Percentiles rank a stretch among this genome's conserved stretches.
These are phyloP conservation scores for Sporothrix mexicana DNA, from an alignment of 2,329 filamentous ascomycete genomes.

Conservation along the genomic window DNA sequence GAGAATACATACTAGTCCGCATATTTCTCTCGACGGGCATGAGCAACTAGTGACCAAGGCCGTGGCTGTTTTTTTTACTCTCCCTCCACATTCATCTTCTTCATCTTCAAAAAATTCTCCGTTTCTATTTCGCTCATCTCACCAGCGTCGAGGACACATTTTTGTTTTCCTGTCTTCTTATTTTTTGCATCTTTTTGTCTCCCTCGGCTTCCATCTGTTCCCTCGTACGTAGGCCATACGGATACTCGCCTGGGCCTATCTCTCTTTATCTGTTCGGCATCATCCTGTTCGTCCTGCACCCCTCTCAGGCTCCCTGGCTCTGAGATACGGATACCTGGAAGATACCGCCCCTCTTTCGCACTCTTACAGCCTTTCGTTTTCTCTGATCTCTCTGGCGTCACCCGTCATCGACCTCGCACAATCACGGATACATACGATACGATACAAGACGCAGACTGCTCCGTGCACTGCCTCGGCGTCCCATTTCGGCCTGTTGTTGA, in stretches of 20 bases:
- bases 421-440: constrained; percentile 2
- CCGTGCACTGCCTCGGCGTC: constrained; percentile 12
- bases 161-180: neutral
- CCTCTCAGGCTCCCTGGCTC: neutral
- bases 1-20: neutral
- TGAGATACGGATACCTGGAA: neutral
- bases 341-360: neutral
- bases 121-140: neutral
- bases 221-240: neutral
- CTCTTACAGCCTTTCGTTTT: neutral
- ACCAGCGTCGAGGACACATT: neutral
- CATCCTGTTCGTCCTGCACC: neutral
- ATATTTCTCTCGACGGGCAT: neutral
- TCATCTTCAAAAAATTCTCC: neutral
- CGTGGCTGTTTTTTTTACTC: neutral
- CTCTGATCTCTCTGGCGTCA: constrained; percentile 23
- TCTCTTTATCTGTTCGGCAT: neutral
- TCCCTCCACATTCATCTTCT: neutral
- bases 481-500: neutral
- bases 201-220: neutral
- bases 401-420: constrained; percentile 21
- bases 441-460: constrained; percentile 6
- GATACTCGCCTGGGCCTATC: neutral
- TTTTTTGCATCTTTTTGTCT: neutral
- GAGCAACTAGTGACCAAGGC: constrained; percentile 7